These are phyloP conservation scores for Cutaneotrichosporon dermatis DNA, from an alignment of 1,284 basidiomycete genomes.

Conservation along the genomic window DNA sequence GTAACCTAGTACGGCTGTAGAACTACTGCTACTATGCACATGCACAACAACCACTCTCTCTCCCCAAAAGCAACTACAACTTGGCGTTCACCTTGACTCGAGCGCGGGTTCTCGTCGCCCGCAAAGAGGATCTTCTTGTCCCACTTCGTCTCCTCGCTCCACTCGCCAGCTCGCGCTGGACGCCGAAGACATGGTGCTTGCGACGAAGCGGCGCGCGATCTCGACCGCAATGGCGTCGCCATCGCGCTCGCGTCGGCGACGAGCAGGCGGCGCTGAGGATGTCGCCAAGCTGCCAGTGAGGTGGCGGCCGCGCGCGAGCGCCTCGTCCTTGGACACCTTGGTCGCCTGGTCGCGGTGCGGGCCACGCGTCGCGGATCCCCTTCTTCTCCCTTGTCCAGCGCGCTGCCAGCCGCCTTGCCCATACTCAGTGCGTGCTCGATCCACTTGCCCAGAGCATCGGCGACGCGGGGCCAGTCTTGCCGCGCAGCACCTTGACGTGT, in stretches of 20 bases:
- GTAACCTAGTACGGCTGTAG: no score
- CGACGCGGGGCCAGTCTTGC: neutral
- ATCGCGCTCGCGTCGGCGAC: slow-evolving; percentile 16
- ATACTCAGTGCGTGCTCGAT: neutral
- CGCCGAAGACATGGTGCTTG: neutral
- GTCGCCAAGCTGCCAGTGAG: slow-evolving; percentile 13
- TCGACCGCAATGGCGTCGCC: slow-evolving; percentile 11
- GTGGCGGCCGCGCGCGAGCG: slow-evolving; percentile 11
- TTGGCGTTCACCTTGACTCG: slow-evolving; percentile 2
- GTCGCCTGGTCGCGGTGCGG: neutral
- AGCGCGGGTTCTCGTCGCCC: slow-evolving; percentile 4
- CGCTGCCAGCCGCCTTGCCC: neutral
- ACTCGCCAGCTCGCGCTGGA: slow-evolving; percentile 1
- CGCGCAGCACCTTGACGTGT: slow-evolving; percentile 20
- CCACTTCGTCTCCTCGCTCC: slow-evolving; percentile 11
- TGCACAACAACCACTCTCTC: no score
- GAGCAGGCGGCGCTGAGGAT: slow-evolving; percentile 13
- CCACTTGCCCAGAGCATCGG: slow-evolving; percentile 8
- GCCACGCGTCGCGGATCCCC: slow-evolving; percentile 1
- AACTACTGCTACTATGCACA: no score
- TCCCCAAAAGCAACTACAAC: neutral
- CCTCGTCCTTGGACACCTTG: slow-evolving; percentile 4
- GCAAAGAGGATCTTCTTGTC: slow-evolving; percentile 18
- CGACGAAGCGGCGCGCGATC: slow-evolving; percentile 13
- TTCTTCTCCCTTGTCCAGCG: slow-evolving; percentile 1